phyloP scores from a whole-genome alignment of 768 basidiomycete genomes.

The Leccinum subtestaceum region DNA sequence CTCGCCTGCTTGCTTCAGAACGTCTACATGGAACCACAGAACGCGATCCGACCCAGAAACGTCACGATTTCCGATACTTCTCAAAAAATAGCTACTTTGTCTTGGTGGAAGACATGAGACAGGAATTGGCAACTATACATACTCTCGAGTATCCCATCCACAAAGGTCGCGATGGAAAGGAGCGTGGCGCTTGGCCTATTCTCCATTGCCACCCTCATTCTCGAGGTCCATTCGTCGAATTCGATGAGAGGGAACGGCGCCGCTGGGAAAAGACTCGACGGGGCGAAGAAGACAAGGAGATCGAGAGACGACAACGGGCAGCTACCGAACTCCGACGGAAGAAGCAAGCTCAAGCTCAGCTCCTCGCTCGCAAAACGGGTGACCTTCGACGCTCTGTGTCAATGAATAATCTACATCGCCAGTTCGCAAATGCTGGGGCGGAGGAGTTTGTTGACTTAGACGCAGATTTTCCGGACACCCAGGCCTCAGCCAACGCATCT shows the following conservation, averaged over 20 bases:
- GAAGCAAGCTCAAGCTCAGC: conserved; percentile 29
- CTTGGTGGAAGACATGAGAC: conserved; percentile 86
- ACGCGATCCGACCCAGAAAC: conserved; percentile 85
- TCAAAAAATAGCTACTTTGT: conserved; percentile 71
- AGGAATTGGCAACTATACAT: conserved; percentile 81
- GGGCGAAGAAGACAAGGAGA: conserved; percentile 38
- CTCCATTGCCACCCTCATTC: conserved; percentile 74
- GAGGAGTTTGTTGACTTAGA: conserved; percentile 45
- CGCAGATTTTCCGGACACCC: conserved; percentile 33
- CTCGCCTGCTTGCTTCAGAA: conserved; percentile 73
- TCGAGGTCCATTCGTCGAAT: conserved; percentile 71
- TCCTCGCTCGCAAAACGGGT: conserved; percentile 34
- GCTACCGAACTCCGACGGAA: conserved; percentile 29
- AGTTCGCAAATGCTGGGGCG: conserved; percentile 37
- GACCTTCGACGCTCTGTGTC: conserved; percentile 75
- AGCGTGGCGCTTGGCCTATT: conserved; percentile 75
- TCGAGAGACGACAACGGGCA: conserved; percentile 25
- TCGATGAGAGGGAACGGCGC: conserved; percentile 69
- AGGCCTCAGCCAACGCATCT: conserved; percentile 63
- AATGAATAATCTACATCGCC: conserved; percentile 70
- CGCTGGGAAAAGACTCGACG: conserved; percentile 59
- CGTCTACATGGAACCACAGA: conserved; percentile 81
- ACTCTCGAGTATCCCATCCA: conserved; percentile 72
- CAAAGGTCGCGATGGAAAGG: conserved; percentile 50
- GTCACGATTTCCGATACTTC: conserved; percentile 89